These are phyloP conservation scores for Fraxinus latifolia DNA, from an alignment of 305 asterid species.

Conservation along the genomic window DNA sequence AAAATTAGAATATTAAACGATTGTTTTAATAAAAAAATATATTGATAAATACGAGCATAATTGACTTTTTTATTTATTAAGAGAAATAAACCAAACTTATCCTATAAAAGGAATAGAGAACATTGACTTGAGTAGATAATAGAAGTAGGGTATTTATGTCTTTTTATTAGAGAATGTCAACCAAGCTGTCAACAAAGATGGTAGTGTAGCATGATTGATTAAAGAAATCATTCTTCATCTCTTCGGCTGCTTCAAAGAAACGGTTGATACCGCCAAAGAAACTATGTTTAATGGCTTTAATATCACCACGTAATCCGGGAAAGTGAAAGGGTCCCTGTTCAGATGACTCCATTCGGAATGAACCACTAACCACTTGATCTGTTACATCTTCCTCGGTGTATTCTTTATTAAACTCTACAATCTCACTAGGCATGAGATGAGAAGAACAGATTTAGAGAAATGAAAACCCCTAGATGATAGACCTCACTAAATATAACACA, in stretches of 20 bases:
- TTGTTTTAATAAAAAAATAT: too few species aligned
- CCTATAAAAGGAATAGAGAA: too few species aligned
- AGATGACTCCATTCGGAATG: slow-evolving; percentile 36
- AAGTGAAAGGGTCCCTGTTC: slow-evolving; percentile 36
- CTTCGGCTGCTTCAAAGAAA: slow-evolving; percentile 59
- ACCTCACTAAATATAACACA: not conserved
- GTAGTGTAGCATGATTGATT: not conserved
- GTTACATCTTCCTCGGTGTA: slow-evolving; percentile 82
- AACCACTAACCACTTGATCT: slow-evolving; percentile 50
- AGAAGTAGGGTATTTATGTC: too few species aligned
- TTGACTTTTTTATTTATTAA: too few species aligned
- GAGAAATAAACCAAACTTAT: too few species aligned
- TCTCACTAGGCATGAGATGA: slow-evolving; percentile 65
- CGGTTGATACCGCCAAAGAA: slow-evolving; percentile 44
- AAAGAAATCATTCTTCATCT: slow-evolving; percentile 54
- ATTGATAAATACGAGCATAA: too few species aligned
- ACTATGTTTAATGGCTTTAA: slow-evolving; percentile 64
- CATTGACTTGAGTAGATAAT: too few species aligned
- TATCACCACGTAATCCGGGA: slow-evolving; percentile 63
- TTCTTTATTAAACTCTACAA: slow-evolving; percentile 64
- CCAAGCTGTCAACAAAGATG: too few species aligned
- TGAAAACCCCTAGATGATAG: not conserved
- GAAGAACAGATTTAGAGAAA: not conserved
- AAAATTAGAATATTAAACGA: too few species aligned
- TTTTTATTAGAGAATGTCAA: too few species aligned